A percentile compares a stretch with the other conserved stretches of the same genome.
These are phyloP conservation scores for Gossypium mustelinum DNA, from an alignment of 345 rosid species.

Conservation along the genomic window DNA sequence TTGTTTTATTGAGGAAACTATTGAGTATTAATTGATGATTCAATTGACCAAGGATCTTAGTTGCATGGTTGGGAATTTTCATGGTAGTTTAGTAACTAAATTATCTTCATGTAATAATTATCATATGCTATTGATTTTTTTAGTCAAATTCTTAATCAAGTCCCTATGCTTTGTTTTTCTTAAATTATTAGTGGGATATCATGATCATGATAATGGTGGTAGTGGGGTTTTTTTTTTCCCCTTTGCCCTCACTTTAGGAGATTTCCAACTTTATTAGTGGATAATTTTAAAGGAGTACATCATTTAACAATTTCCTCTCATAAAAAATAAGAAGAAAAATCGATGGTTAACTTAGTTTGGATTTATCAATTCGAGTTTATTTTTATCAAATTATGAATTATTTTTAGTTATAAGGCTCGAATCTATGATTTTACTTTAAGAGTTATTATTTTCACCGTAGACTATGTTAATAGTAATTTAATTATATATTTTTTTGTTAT, in stretches of 20 bases:
- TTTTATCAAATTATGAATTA: too few relatives aligned
- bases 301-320: too few relatives aligned
- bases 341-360: too few relatives aligned
- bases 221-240: background rate
- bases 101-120: background rate
- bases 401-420: too few relatives aligned
- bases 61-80: background rate
- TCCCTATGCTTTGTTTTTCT: background rate
- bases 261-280: background rate
- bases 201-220: background rate
- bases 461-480: fast-evolving
- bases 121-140: background rate
- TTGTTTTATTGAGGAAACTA: too few relatives aligned
- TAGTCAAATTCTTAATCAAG: background rate
- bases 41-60: background rate
- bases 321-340: too few relatives aligned
- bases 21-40: background rate
- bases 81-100: background rate
- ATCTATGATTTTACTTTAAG: too few relatives aligned
- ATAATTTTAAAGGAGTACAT: too few relatives aligned
- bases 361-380: too few relatives aligned
- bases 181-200: background rate
- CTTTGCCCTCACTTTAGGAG: background rate
- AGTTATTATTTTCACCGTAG: too few relatives aligned
- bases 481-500: too few relatives aligned